phyloP scores from a whole-genome alignment of 225 moss, liverwort and hornwort genomes.

The Marchantia paleacea region DNA sequence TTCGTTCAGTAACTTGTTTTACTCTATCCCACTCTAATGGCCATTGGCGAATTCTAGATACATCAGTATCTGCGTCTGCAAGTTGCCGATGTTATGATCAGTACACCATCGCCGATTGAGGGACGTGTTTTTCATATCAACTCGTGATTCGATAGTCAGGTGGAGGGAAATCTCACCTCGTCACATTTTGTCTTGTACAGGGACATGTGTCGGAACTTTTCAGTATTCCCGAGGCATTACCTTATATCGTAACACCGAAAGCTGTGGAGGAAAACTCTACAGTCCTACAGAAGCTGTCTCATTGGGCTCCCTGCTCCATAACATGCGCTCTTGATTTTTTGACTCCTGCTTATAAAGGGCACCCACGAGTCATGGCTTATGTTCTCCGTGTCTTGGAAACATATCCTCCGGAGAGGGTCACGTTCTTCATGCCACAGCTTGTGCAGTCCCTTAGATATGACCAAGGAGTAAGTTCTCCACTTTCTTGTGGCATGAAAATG shows the following conservation, averaged over 20 bases:
- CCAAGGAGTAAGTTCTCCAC: conserved; percentile 48
- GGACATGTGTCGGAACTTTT: conserved; percentile 55
- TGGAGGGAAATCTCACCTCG: background rate
- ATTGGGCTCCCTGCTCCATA: conserved; percentile 85
- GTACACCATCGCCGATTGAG: too few relatives aligned
- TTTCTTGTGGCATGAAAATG: background rate
- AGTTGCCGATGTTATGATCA: too few relatives aligned
- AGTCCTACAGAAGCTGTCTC: conserved; percentile 68
- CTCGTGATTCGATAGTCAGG: background rate
- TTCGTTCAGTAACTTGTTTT: conserved; percentile 17
- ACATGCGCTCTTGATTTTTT: conserved; percentile 77
- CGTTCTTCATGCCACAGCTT: conserved; percentile 96
- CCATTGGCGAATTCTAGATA: too few relatives aligned
- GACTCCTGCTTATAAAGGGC: conserved; percentile 78
- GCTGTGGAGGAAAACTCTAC: conserved; percentile 69
- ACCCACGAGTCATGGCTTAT: conserved; percentile 83
- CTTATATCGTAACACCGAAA: conserved; percentile 69
- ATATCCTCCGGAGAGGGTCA: conserved; percentile 84
- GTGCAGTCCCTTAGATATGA: conserved; percentile 87
- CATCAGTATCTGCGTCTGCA: too few relatives aligned
- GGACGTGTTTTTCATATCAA: background rate
- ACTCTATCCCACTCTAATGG: too few relatives aligned
- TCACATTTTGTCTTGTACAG: conserved; percentile 40
- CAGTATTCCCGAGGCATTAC: conserved; percentile 66
- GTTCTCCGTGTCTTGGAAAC: conserved; percentile 84